Evolutionary conservation across 2,329 filamentous ascomycete species (phyloP), one percentile per base, ranked within the genome.

Genomic region (Trichothecium sympodiale): DNA sequence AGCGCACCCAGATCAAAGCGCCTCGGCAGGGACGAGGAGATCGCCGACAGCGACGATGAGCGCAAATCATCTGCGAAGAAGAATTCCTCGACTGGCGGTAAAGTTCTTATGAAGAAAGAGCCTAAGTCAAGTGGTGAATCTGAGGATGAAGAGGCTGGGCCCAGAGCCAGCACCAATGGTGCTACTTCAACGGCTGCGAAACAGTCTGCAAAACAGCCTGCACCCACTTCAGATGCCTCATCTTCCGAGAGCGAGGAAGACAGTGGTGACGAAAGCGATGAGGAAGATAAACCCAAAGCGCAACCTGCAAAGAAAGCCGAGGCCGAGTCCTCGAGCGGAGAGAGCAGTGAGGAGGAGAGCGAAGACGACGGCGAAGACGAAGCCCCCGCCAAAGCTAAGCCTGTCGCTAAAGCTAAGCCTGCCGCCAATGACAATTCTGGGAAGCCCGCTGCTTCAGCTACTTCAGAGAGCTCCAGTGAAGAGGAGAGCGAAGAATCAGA

Each of bases 11-110:
- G 43, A 38, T 26, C 51, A 36, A 51, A 49, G 38, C 44, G 48
- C 36, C 52, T 48, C 39, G 49, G 43, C 49, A 54, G 55, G 43
- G 41, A 53, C 30, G 55, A 59, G 16, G 60, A 62, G 41, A 61
- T 64, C 39, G 58, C 59, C 46, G 60, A 64, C 38, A 64, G 60
- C 45, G 59, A 64, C 44, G 55, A 45, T 45, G 60, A 62, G 40
- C 55, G 54, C 37, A 51, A 50, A 32, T 42, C 52, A 27, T 41
- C 50, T 14, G 42, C 47, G 23, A 53, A 50, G 25, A 45, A 41
- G 23, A 23, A 39, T n/a, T 36, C 30, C 16, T 15, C 31, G 3
- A 29, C 18, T 33, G 8, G 10, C 40, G 14, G 6, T 26, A 7
- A 47, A 45, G 35, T 10, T 25, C 6, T 25, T 10, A 46, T 46